These are phyloP conservation scores for Fraxinus paxiana DNA, from an alignment of 305 asterid genomes.

Conservation along the genomic window DNA sequence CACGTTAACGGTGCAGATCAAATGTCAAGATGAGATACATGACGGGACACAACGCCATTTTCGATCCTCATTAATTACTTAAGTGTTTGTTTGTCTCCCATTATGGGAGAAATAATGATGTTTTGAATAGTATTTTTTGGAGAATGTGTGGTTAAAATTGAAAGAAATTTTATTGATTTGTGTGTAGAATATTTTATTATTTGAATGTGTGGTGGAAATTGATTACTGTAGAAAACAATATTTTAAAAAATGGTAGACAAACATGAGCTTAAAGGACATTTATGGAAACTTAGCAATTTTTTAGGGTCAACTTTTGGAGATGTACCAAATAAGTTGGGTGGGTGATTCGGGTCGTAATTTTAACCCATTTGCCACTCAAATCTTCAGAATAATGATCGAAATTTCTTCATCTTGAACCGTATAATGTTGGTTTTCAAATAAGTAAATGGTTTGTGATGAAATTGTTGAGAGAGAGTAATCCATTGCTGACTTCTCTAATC, in stretches of 20 bases:
- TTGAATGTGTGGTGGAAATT: no score
- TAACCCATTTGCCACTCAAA: background rate
- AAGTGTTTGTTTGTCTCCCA: no score
- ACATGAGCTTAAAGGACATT: background rate
- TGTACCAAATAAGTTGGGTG: background rate
- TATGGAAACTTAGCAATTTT: background rate
- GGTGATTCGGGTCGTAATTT: background rate
- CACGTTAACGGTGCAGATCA: slow-evolving; percentile 1
- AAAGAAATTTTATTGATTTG: no score
- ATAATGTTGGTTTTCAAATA: background rate
- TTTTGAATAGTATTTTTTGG: no score
- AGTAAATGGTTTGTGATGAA: background rate
- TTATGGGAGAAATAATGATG: no score
- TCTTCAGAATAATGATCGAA: background rate
- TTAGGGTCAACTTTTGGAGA: background rate
- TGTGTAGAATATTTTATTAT: no score
- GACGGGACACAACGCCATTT: slow-evolving; percentile 4
- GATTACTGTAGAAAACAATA: no score
- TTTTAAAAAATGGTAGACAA: no score
- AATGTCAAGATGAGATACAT: background rate
- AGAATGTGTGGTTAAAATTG: no score
- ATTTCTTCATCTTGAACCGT: background rate
- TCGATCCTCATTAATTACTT: background rate
- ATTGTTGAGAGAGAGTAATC: background rate
- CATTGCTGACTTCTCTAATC: background rate